Evolutionary conservation across 495 filamentous ascomycete species (phyloP), one percentile per base, ranked within the genome.

Genomic region (Astrothelium macrocarpum): DNA sequence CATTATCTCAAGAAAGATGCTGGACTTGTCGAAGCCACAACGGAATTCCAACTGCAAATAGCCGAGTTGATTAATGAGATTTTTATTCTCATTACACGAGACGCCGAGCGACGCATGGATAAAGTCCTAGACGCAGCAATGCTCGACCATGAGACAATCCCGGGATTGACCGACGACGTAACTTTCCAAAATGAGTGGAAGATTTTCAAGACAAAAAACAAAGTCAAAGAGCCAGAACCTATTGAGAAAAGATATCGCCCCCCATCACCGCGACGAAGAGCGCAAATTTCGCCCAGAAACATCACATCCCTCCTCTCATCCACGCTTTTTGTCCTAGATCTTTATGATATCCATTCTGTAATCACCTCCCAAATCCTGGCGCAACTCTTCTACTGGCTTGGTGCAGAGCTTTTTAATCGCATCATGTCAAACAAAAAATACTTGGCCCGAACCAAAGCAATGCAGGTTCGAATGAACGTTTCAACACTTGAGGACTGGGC

Each of bases 391-490:
- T 99, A 96, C 75, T 99, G 94, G 94, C 81, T 99, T 16, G 87
- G 94, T 1, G 91, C 93, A 0, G 94, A 99, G 72, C 82, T 97
- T 16, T 99, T 99, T 79, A 99, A 99, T 72, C 90, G 95, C 64
- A 90, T 97, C 72, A 92, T 97, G 86, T 91, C 88, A 16, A 96
- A 91, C 65, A 87, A 90, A 63, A 90, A 91, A 73, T 99, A 97
- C 70, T 82, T 99, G 7, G 92, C 94, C 4, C 85, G 94, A 32
- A 99, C 94, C 16, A 99, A 99, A 73, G 94, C 94, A 5, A 97
- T 99, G 94, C 95, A 99, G 70, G 97, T 99, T 65, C 90, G 94
- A 65, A 96, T 99, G 90, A 99, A 99, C 72, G 85, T 97, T 29
- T 97, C 94, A 2, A 84, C 82, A 1, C 79, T 99, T 49, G 94